Evolutionary conservation across 2,329 filamentous ascomycete species (phyloP), one percentile per base, ranked within the genome.

Genomic region (Xylaria digitata): DNA sequence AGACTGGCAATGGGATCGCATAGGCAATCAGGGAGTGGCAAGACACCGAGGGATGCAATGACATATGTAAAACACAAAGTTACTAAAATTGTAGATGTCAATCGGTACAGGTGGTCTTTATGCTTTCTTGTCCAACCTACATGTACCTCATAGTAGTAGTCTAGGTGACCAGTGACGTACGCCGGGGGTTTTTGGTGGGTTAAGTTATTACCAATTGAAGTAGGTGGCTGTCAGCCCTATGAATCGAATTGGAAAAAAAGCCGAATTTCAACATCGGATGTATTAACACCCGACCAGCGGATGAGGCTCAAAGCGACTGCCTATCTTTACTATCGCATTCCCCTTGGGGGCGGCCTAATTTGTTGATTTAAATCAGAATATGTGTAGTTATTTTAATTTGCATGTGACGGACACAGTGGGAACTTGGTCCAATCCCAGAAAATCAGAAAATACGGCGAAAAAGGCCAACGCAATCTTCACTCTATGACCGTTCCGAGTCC

Each of bases 251-350:
- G 30, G 19, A 32, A 50, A 56, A 66, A 66, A 57, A 48, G 55
- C 45, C 63, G n/a, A 50, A 56, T 63, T 65, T 65, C 43, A 63
- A 60, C 23, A 58, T 63, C 57, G 46, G 59, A 57, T 21, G 48
- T 49, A 9, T 42, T 32, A 34, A 50, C 60, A 30, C 54, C 53
- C 67, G 50, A 68, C 62, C 30, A 57, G 45, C 66, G 59, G 63
- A 52, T 70, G 67, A 72, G 69, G 70, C 69, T 71, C 63, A 69
- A 59, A 53, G 48, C 54, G 6, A 30, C 57, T 46, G 26, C 21
- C 34, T 13, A 32, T 48, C 26, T 48, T 43, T 42, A 37, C 30
- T 23, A 45, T 56, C 43, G 23, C 42, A 53, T 4, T 21, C 49
- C 21, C 26, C 17, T 37, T 21, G 8, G 9, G 37, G 49, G 30